A percentile compares a stretch with the other conserved stretches of the same genome.
These are phyloP conservation scores for Helichrysum umbraculigerum DNA, from an alignment of 129 eudicot genomes.

Conservation along the genomic window DNA sequence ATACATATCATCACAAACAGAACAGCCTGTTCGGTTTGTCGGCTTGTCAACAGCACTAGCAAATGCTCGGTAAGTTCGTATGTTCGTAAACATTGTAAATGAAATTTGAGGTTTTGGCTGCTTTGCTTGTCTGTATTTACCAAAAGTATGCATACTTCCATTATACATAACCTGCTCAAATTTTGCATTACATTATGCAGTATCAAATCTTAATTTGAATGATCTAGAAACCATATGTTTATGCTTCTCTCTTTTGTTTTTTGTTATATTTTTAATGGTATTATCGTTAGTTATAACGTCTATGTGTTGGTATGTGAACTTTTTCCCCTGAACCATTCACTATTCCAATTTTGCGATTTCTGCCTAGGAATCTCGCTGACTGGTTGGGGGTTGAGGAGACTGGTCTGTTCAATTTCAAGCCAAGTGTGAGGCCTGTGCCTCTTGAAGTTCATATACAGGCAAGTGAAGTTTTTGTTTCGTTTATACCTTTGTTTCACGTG, in stretches of 20 bases:
- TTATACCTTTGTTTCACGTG: not conserved
- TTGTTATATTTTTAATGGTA: not conserved
- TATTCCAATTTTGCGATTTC: slow-evolving; percentile 13
- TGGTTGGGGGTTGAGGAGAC: slow-evolving; percentile 92
- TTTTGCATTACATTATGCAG: slow-evolving; percentile 5
- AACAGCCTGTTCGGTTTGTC: slow-evolving; percentile 85
- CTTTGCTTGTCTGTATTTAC: not conserved
- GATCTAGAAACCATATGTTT: not conserved
- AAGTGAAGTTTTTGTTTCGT: slow-evolving; percentile 33
- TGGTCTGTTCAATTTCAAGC: slow-evolving; percentile 95
- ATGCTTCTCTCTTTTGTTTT: slow-evolving; percentile 7
- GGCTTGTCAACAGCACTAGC: slow-evolving; percentile 99
- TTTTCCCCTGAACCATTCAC: not conserved
- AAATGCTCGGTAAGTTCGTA: slow-evolving; percentile 83
- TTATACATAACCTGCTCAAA: not conserved
- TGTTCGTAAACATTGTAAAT: slow-evolving; percentile 16
- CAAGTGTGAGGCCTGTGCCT: slow-evolving; percentile 98
- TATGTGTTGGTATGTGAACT: not conserved
- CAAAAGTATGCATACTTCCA: too few species aligned
- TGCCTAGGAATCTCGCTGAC: slow-evolving; percentile 82
- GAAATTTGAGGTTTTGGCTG: not conserved
- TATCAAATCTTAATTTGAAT: slow-evolving; percentile 3
- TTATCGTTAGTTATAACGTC: slow-evolving; percentile 5
- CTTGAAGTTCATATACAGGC: slow-evolving; percentile 99
- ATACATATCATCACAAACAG: slow-evolving; percentile 98